Conservation (phyloP, 2,329 filamentous ascomycete species). For the Aschersonia sp. region DNA sequence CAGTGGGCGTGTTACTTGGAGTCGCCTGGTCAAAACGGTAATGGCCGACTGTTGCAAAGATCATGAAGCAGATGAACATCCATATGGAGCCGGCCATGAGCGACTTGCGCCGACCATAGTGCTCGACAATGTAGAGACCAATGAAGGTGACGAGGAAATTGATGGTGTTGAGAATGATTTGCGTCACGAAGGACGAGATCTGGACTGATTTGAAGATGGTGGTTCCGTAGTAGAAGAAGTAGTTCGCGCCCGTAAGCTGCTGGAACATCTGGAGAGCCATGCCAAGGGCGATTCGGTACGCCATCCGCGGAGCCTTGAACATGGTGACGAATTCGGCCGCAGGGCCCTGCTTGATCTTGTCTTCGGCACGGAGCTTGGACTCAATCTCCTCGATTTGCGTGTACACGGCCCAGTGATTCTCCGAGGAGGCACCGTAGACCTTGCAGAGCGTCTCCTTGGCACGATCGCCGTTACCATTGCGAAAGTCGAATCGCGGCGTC, state of each 20-base stretch:
- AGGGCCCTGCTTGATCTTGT: slow-evolving; percentile 21
- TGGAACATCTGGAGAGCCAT: slow-evolving; percentile 49
- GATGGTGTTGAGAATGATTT: slow-evolving; percentile 52
- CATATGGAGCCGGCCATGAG: slow-evolving; percentile 48
- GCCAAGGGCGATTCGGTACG: slow-evolving; percentile 46
- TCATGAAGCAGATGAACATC: slow-evolving; percentile 46
- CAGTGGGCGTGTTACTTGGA: slow-evolving; percentile 19
- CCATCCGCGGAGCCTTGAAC: slow-evolving; percentile 49
- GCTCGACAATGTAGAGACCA: slow-evolving; percentile 56
- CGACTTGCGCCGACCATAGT: slow-evolving; percentile 48
- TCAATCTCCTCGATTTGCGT: slow-evolving; percentile 39
- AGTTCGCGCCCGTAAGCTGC: slow-evolving; percentile 54
- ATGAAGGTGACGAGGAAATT: slow-evolving; percentile 54
- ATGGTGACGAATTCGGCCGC: slow-evolving; percentile 38
- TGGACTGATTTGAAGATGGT: slow-evolving; percentile 30
- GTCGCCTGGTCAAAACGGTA: slow-evolving; percentile 25
- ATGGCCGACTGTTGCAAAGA: slow-evolving; percentile 38
- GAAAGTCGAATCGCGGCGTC: slow-evolving; percentile 36
- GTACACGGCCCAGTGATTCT: slow-evolving; percentile 28
- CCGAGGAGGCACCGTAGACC: slow-evolving; percentile 28
- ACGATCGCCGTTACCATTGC: slow-evolving; percentile 28
- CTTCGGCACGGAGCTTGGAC: slow-evolving; percentile 35
- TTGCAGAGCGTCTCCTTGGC: slow-evolving; percentile 31
- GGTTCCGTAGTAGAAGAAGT: slow-evolving; percentile 51
- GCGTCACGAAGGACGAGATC: slow-evolving; percentile 48